Evolutionary conservation across 495 filamentous ascomycete genomes (phyloP).

Genomic region (Entonaema liquescens): DNA sequence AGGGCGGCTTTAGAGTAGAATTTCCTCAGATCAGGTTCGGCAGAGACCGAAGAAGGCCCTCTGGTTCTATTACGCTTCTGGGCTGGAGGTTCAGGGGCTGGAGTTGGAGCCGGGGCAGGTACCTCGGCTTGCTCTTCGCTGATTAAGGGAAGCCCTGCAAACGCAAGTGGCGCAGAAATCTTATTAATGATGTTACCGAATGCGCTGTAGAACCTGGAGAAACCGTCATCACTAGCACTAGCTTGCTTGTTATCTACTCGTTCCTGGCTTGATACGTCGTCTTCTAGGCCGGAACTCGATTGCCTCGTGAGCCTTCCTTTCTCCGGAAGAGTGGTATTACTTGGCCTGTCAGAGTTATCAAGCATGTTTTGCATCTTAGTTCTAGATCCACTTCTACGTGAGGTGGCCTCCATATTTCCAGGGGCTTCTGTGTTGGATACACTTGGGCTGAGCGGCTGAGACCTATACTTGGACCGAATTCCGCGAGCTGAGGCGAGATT

Average conservation of each 20-base stretch:
- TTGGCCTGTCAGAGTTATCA: conserved; percentile 54
- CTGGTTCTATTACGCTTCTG: conserved; percentile 55
- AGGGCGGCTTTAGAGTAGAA: conserved; percentile 84
- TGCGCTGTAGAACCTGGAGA: conserved; percentile 87
- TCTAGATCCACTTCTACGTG: conserved; percentile 55
- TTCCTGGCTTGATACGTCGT: conserved; percentile 36
- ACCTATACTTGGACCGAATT: conserved; percentile 74
- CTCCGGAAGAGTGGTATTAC: conserved; percentile 46
- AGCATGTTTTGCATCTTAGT: conserved; percentile 51
- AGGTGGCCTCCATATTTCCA: conserved; percentile 70
- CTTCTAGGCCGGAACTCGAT: conserved; percentile 19
- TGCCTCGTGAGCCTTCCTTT: conserved; percentile 34
- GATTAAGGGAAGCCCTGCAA: conserved; percentile 84
- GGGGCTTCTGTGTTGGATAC: conserved; percentile 78
- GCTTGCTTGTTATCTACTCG: conserved; percentile 21
- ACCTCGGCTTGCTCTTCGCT: conserved; percentile 58
- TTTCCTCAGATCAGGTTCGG: conserved; percentile 77
- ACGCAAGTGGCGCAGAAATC: conserved; percentile 88
- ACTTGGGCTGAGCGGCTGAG: conserved; percentile 71
- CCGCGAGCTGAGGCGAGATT: conserved; percentile 90
- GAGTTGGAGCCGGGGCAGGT: conserved; percentile 27
- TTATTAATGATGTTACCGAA: conserved; percentile 83
- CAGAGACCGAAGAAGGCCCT: conserved; percentile 43
- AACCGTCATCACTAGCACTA: conserved; percentile 72
- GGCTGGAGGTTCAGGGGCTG: conserved; percentile 45